Conservation (phyloP, 768 basidiomycete genomes). For the Agrocybe pediades region DNA sequence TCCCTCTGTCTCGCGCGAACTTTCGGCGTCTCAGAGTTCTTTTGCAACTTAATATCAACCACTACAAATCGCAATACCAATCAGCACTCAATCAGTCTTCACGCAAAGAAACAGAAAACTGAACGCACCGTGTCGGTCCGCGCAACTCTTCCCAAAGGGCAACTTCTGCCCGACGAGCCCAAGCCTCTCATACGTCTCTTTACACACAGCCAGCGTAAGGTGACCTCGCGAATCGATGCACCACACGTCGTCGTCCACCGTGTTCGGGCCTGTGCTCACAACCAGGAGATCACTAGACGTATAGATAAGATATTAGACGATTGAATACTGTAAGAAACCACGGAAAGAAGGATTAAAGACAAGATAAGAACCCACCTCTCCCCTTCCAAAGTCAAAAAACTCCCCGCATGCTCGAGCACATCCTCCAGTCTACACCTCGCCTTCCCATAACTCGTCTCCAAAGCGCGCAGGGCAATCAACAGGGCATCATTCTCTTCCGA, state of each 20-base stretch:
- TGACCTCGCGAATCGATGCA: conserved; percentile 66
- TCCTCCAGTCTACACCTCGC: conserved; percentile 44
- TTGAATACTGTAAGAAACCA: not conserved
- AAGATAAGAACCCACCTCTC: conserved; percentile 25
- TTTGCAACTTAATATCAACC: conserved; percentile 46
- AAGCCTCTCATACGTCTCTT: conserved; percentile 59
- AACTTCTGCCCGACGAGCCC: conserved; percentile 59
- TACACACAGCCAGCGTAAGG: conserved; percentile 56
- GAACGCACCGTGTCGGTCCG: conserved; percentile 49
- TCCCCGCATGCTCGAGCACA: conserved; percentile 38
- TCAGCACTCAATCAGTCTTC: not conserved
- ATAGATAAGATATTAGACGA: not conserved
- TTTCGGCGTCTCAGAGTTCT: conserved; percentile 35
- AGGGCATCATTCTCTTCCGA: conserved; percentile 31
- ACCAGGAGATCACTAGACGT: conserved; percentile 37
- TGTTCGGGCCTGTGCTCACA: conserved; percentile 27
- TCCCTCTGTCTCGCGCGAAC: conserved; percentile 38
- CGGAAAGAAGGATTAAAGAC: not conserved
- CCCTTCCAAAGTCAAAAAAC: conserved; percentile 23
- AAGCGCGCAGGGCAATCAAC: conserved; percentile 37
- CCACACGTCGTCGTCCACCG: conserved; percentile 59
- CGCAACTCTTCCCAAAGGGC: conserved; percentile 49
- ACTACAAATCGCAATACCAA: conserved; percentile 33
- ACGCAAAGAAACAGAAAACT: not conserved
- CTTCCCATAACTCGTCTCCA: conserved; percentile 48